phyloP scores from a whole-genome alignment of 2,329 filamentous ascomycete genomes.

The Kalmusia sp. region DNA sequence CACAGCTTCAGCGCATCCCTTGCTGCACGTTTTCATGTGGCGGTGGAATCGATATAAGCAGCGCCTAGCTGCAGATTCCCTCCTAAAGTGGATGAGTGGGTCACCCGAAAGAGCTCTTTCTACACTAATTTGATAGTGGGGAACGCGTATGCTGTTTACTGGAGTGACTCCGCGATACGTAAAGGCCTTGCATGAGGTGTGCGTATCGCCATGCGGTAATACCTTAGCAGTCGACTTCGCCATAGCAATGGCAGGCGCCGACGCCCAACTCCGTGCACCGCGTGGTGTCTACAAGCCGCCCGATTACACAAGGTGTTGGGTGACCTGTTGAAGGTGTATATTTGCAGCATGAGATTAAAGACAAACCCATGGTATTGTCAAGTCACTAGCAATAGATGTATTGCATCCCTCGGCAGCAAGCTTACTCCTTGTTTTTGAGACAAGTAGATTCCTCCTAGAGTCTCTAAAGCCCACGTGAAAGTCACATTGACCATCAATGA shows the following conservation, averaged over 20 bases:
- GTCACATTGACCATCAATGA: too few species aligned
- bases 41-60: constrained; percentile 1
- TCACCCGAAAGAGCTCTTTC: not conserved
- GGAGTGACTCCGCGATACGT: not conserved
- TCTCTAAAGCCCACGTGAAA: too few species aligned
- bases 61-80: not conserved
- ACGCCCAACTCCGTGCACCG: not conserved
- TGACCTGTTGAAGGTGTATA: not conserved
- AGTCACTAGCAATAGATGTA: too few species aligned
- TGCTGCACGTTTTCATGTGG: not conserved
- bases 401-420: too few species aligned
- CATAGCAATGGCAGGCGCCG: not conserved
- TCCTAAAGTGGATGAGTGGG: not conserved
- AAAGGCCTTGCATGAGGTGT: not conserved
- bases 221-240: not conserved
- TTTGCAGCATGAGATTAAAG: too few species aligned
- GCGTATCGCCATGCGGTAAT: not conserved
- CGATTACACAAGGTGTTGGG: not conserved
- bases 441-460: too few species aligned
- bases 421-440: too few species aligned
- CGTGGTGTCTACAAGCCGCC: not conserved
- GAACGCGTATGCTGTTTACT: not conserved
- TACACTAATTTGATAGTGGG: not conserved
- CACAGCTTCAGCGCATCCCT: too few species aligned
- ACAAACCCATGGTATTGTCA: too few species aligned